Percentiles rank a stretch among this genome's conserved stretches.
Evolutionary conservation across 805 yeast species (phyloP).

Genomic region (Kluyveromyces lactis): DNA sequence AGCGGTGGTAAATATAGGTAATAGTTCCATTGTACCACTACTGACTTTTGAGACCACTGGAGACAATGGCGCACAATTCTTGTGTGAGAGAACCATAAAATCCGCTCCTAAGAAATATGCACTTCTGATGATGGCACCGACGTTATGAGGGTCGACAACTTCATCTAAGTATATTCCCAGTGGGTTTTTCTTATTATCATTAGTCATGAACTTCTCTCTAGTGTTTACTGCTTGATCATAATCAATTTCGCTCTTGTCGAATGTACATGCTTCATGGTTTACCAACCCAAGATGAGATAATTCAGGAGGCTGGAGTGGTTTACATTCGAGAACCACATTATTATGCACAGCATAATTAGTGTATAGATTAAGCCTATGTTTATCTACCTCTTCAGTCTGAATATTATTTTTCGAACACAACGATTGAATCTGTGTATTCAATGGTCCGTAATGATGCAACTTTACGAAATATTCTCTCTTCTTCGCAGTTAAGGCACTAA

Average conservation of each 20-base stretch:
- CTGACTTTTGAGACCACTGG: conserved; percentile 76
- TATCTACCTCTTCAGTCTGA: conserved; percentile 17
- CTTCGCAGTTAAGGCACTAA: conserved; percentile 54
- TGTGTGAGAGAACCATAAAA: conserved; percentile 59
- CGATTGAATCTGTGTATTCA: conserved; percentile 35
- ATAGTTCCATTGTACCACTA: conserved; percentile 74
- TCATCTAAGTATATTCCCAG: conserved; percentile 72
- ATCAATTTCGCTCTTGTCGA: conserved; percentile 6
- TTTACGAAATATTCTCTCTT: conserved; percentile 46
- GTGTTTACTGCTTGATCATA: conserved; percentile 13
- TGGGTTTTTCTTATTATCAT: conserved; percentile 37
- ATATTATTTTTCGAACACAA: conserved; percentile 35
- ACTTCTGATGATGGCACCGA: conserved; percentile 75
- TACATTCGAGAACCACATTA: conserved; percentile 66
- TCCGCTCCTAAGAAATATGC: conserved; percentile 81
- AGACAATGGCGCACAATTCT: conserved; percentile 64
- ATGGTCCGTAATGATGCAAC: conserved; percentile 39
- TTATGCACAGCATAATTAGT: conserved; percentile 71
- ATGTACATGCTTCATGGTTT: conserved; percentile 12
- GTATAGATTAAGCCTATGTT: conserved; percentile 49
- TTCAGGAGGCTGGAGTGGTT: conserved; percentile 25
- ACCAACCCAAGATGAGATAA: conserved; percentile 25
- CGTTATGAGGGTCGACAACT: conserved; percentile 77
- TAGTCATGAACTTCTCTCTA: conserved; percentile 23
- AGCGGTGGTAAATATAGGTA: conserved; percentile 51